phyloP scores from a whole-genome alignment of 228 moss, liverwort and hornwort genomes.

The Sphagnum fallax region DNA sequence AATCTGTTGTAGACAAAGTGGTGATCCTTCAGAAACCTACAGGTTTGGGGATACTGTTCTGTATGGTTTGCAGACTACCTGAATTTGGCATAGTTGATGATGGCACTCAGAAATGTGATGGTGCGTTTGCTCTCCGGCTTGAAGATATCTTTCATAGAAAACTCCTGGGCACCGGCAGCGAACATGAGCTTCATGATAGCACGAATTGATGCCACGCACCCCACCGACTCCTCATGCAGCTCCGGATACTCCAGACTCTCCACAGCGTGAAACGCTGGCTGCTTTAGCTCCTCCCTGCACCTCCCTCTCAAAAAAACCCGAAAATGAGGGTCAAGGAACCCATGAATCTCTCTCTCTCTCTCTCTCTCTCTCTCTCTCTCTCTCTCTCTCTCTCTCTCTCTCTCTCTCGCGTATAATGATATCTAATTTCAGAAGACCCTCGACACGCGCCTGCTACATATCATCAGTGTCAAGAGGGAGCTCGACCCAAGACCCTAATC shows the following conservation, averaged over 20 bases:
- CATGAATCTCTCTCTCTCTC: too few relatives aligned
- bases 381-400: too few relatives aligned
- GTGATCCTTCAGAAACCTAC: too few relatives aligned
- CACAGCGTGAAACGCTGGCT: conserved; percentile 69
- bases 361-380: too few relatives aligned
- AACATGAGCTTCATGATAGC: conserved; percentile 55
- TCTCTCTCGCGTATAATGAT: too few relatives aligned
- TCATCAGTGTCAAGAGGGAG: too few relatives aligned
- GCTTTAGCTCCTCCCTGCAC: conserved; percentile 74
- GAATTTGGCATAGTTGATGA: conserved; percentile 76
- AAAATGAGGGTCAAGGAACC: too few relatives aligned
- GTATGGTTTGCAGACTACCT: conserved; percentile 23
- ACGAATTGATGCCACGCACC: conserved; percentile 50
- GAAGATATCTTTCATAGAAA: conserved; percentile 60
- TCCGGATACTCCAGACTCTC: conserved; percentile 68
- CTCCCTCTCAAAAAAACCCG: too few relatives aligned
- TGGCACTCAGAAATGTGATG: conserved; percentile 49
- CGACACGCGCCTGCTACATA: neutral
- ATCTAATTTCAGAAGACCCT: neutral
- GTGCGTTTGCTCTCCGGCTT: conserved; percentile 74
- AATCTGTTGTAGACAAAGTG: too few relatives aligned
- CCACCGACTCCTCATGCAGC: conserved; percentile 76
- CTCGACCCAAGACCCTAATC: neutral
- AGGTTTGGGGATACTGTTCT: too few relatives aligned
- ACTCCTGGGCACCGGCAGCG: conserved; percentile 41